phyloP scores from a whole-genome alignment of 2,329 filamentous ascomycete species.

The Tolypocladium tundrense region DNA sequence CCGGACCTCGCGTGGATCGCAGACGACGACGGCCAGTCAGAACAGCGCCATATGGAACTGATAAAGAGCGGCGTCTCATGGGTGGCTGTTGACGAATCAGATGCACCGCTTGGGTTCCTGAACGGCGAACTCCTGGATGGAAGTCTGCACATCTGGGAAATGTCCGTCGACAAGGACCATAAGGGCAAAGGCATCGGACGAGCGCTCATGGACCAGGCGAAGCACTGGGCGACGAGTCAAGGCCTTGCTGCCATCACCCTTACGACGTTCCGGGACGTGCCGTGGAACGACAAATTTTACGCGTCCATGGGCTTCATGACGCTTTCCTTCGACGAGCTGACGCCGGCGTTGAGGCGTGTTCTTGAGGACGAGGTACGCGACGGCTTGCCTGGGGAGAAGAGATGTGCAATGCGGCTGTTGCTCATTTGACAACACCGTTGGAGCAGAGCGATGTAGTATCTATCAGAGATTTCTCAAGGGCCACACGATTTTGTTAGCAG shows the following conservation, averaged over 20 bases:
- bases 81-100: constrained; percentile 2
- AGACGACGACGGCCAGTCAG: constrained; percentile 4
- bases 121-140: constrained; percentile 5
- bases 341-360: neutral
- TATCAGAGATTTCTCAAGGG: no score
- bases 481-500: no score
- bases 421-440: neutral
- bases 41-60: constrained; percentile 4
- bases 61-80: constrained; percentile 3
- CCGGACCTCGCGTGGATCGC: constrained; percentile 6
- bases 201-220: constrained; percentile 1
- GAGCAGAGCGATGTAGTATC: no score
- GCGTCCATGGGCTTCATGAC: neutral
- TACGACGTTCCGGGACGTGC: constrained; percentile 6
- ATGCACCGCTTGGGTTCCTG: constrained; percentile 4
- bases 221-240: neutral
- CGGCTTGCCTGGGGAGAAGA: neutral
- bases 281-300: constrained; percentile 7
- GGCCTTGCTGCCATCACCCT: constrained; percentile 3
- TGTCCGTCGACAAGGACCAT: constrained; percentile 3
- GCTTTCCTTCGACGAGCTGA: neutral
- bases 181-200: constrained; percentile 5
- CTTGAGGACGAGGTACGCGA: neutral
- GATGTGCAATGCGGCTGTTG: neutral
- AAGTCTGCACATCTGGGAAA: constrained; percentile 7